Percentiles rank a stretch among this genome's conserved stretches.
Conservation (phyloP, 257 asterid species). For the Solanum sparsipilum region DNA sequence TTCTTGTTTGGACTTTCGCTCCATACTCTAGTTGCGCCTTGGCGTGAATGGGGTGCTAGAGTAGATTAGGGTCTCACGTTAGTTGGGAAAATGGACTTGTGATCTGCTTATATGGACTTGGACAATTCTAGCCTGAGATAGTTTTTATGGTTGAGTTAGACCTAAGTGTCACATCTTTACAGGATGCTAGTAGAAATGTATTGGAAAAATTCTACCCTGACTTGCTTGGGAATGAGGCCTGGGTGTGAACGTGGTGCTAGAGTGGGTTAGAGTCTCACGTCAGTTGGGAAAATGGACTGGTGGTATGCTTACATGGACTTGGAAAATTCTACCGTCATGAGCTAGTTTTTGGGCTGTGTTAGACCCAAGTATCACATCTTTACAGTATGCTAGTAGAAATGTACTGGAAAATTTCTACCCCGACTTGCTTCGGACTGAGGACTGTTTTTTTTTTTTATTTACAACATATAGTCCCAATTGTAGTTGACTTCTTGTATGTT, state of each 20-base stretch:
- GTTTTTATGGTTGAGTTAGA: not conserved
- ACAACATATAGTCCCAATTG: slow-evolving; percentile 1
- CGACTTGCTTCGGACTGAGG: no score
- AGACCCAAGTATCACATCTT: no score
- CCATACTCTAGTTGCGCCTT: not conserved
- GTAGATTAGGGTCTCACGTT: not conserved
- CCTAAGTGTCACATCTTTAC: not conserved
- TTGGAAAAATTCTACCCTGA: not conserved
- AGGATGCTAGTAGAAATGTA: not conserved
- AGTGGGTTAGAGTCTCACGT: not conserved
- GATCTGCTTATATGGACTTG: not conserved
- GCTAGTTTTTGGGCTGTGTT: no score
- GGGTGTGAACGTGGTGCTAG: not conserved
- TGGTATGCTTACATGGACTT: not conserved
- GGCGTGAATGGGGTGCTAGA: not conserved
- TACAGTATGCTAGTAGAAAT: no score
- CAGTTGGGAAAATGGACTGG: not conserved
- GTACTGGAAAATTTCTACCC: no score
- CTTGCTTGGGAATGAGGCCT: not conserved
- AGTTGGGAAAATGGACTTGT: not conserved
- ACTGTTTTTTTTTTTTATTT: not conserved
- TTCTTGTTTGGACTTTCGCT: not conserved
- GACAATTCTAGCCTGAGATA: no score
- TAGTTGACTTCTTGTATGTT: not conserved
- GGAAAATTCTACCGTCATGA: not conserved